Percentiles rank a stretch among this genome's conserved stretches.
These are phyloP conservation scores for Aethionema arabicum DNA, from an alignment of 345 rosid species.

Conservation along the genomic window DNA sequence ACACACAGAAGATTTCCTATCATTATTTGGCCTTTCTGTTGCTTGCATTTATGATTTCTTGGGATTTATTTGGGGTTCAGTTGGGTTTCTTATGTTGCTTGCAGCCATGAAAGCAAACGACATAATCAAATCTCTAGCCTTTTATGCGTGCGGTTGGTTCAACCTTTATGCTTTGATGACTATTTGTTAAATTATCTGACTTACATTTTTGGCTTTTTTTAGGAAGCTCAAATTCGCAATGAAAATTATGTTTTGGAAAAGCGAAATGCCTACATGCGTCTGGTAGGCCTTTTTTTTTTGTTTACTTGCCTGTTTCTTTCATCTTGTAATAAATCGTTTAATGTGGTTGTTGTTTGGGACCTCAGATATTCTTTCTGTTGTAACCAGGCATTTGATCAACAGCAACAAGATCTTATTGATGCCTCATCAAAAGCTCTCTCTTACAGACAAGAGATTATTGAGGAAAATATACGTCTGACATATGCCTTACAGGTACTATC, in stretches of 20 bases:
- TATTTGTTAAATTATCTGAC: constrained; percentile 26
- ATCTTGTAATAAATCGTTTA: constrained; percentile 2
- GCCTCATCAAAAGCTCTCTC: constrained; percentile 95
- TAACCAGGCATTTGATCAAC: constrained; percentile 90
- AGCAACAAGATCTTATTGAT: constrained; percentile 94
- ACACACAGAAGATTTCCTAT: constrained; percentile 53
- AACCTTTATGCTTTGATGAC: constrained; percentile 16
- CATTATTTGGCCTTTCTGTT: constrained; percentile 19
- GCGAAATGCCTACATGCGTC: constrained; percentile 88
- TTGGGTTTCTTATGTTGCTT: constrained; percentile 42
- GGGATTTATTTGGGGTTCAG: constrained; percentile 8
- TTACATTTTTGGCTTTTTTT: constrained; percentile 29
- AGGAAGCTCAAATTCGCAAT: constrained; percentile 86
- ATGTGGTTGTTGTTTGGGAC: constrained; percentile 9
- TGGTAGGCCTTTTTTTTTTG: constrained; percentile 51
- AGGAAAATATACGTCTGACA: constrained; percentile 87
- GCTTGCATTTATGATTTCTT: constrained; percentile 14
- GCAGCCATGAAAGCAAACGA: constrained; percentile 12
- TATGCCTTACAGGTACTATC: constrained; percentile 80
- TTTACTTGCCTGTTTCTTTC: background rate
- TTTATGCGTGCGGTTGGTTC: constrained; percentile 17
- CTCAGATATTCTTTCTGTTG: constrained; percentile 29
- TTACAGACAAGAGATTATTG: constrained; percentile 94
- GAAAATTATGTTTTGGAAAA: constrained; percentile 85
- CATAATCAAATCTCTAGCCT: constrained; percentile 7